Base-by-base conservation (phyloP, 108 stramenopile genomes). In the Fragilaria crotonensis region DNA sequence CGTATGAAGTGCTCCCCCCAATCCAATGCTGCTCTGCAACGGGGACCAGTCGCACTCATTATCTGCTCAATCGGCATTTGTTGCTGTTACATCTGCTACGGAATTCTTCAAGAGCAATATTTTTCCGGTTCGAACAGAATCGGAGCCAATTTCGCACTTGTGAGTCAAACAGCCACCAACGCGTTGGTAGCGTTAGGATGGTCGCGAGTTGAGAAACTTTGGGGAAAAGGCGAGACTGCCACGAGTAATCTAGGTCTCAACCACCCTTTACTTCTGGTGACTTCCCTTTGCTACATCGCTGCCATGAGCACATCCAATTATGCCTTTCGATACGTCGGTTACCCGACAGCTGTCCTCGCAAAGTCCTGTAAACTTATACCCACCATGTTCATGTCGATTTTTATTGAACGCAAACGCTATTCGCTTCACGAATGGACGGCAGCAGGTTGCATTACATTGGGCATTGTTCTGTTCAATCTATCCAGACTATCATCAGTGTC, bases 351-450 rank as follows among this genome's bases (percentile, higher is more conserved):
- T 46, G 90, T 94, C 0, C 72, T 97, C 67, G 94, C 89, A 20
- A 97, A 97, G 73, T 80, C 80, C 36, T 92, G 92, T 57, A 97
- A 97, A 78, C 74, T 97, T 21, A 89, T 97, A 20, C 96, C 96
- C 9, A 93, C 90, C 26, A 95, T 97, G 92, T 46, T 87, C 1
- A 83, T 82, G 45, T 87, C 87, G 25, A 71, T 65, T 56, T 53
- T 89, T 5, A 64, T 86, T 1, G 87, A 89, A 55, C 31, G 61
- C 25, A 51, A 68, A 51, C 33, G 67, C 26, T 88, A 90, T 62
- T 47, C 58, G 5, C 33, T 73, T 36, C 59, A 62, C 45, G 83
- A 95, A 78, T 95, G 88, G 88, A 66, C 62, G 27, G 68, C 84
- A 0, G 94, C 90, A 7, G 59, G 73, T 1, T 66, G 66, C 0